Conservation (phyloP, 192 early-diverging fungal species). For the Linnemannia schmuckeri region DNA sequence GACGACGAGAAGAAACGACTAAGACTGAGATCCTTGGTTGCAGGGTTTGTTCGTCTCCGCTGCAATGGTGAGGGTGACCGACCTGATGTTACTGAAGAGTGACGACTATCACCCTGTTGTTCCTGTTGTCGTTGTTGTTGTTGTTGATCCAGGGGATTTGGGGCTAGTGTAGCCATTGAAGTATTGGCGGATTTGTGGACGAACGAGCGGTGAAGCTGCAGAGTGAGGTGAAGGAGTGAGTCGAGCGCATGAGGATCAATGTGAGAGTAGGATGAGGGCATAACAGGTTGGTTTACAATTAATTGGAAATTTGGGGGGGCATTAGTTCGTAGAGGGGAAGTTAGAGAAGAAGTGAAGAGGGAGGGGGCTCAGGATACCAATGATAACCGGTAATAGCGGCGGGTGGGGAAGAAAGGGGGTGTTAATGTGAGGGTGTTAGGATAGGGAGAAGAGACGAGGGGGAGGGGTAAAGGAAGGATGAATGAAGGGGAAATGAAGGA, state of each 20-base stretch:
- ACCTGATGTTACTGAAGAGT: neutral
- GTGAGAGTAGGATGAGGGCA: neutral
- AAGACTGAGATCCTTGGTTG: neutral
- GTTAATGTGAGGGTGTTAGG: neutral
- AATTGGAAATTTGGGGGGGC: neutral
- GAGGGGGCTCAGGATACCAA: neutral
- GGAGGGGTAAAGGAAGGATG: neutral
- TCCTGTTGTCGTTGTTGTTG: neutral
- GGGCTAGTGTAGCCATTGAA: neutral
- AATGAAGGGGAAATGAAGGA: neutral
- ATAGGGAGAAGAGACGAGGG: neutral
- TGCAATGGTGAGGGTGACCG: neutral
- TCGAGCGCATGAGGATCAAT: slow-evolving; percentile 36
- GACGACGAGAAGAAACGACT: slow-evolving; percentile 4
- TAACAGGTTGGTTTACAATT: neutral
- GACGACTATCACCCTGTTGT: neutral
- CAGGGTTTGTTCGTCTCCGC: neutral
- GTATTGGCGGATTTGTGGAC: neutral
- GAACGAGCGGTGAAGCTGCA: slow-evolving; percentile 8
- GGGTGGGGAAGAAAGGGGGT: neutral
- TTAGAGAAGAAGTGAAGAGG: neutral
- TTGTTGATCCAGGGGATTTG: neutral
- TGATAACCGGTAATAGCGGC: no score
- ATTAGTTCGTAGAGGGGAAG: neutral
- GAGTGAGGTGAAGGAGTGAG: slow-evolving; percentile 23